A percentile compares a stretch with the other conserved stretches of the same genome.
Evolutionary conservation across 352 stramenopile species (phyloP).

Genomic region (Phytopythium oedochilum): DNA sequence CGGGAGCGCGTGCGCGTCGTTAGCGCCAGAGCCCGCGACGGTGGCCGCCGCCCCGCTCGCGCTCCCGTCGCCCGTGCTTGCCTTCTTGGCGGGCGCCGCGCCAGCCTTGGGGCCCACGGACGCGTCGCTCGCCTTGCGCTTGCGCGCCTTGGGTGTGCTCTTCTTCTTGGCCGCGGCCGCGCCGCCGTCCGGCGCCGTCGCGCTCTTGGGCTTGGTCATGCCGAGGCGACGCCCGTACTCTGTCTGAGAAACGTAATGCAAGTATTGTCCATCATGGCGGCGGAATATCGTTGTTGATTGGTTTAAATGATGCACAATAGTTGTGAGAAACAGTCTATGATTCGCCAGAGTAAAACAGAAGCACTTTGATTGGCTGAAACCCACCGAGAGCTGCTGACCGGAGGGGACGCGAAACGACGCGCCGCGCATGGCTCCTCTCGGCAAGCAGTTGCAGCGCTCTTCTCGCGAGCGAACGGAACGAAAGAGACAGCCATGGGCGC

Average conservation of each 20-base stretch:
- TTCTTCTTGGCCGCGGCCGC: constrained; percentile 62
- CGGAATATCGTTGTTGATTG: not conserved
- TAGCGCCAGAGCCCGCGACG: constrained; percentile 3
- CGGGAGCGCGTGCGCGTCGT: constrained; percentile 5
- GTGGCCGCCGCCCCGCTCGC: constrained; percentile 1
- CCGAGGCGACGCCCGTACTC: no score
- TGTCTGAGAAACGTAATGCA: no score
- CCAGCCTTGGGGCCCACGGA: constrained; percentile 24
- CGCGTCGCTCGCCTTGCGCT: constrained; percentile 71
- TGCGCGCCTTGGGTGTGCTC: constrained; percentile 53
- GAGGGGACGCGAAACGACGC: constrained; percentile 10
- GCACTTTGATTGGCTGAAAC: constrained; percentile 8
- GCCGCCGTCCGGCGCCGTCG: constrained; percentile 4
- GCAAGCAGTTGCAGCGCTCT: not conserved
- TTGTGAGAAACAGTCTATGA: not conserved
- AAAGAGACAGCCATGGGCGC: constrained; percentile 32
- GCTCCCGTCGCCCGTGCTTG: constrained; percentile 23
- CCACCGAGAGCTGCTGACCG: no score
- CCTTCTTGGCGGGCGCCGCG: constrained; percentile 28
- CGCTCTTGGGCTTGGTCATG: constrained; percentile 29
- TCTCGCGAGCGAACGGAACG: no score
- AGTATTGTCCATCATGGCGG: no score
- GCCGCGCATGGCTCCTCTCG: no score
- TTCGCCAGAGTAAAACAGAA: not conserved
- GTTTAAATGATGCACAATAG: no score